Evolutionary conservation across 192 early-diverging fungal genomes (phyloP).

Genomic region (Geranomyces variabilis): DNA sequence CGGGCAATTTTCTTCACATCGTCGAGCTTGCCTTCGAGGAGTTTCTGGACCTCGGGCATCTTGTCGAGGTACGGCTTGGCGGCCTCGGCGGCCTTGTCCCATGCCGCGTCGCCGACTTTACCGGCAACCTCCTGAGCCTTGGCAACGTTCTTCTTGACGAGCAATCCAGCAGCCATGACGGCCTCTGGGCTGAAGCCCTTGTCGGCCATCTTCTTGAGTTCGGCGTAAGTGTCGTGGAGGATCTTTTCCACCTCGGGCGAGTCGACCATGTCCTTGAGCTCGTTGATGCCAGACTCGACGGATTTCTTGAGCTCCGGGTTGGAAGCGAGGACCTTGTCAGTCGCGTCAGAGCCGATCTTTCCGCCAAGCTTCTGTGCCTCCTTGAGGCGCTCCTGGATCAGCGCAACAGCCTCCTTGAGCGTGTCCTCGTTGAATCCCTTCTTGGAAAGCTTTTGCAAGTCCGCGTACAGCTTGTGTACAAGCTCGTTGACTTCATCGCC

Average conservation of each 20-base stretch:
- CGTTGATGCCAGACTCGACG: constrained; percentile 18
- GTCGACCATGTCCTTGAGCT: constrained; percentile 25
- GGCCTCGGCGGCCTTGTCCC: constrained; percentile 21
- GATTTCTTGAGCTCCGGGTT: constrained; percentile 25
- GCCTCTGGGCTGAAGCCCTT: constrained; percentile 15
- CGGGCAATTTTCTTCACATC: constrained; percentile 17
- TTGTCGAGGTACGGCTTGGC: constrained; percentile 24
- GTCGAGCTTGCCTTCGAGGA: constrained; percentile 11
- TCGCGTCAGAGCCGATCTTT: constrained; percentile 16
- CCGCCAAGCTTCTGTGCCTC: constrained; percentile 12
- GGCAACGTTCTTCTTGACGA: constrained; percentile 14
- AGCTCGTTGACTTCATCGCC: constrained; percentile 23
- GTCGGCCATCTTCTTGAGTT: constrained; percentile 21
- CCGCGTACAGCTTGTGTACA: constrained; percentile 13
- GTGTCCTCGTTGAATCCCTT: constrained; percentile 26
- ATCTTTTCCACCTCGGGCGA: constrained; percentile 12
- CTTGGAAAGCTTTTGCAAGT: constrained; percentile 14
- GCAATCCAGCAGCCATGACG: background rate
- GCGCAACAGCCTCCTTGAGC: constrained; percentile 11
- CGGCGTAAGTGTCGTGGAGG: constrained; percentile 16
- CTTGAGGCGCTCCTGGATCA: background rate
- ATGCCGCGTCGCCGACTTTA: constrained; percentile 17
- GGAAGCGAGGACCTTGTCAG: constrained; percentile 15
- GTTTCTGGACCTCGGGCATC: constrained; percentile 22
- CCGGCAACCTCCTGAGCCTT: constrained; percentile 13